Base-by-base conservation (phyloP, 371 early-diverging fungal species). In the Smittium mucronatum region DNA sequence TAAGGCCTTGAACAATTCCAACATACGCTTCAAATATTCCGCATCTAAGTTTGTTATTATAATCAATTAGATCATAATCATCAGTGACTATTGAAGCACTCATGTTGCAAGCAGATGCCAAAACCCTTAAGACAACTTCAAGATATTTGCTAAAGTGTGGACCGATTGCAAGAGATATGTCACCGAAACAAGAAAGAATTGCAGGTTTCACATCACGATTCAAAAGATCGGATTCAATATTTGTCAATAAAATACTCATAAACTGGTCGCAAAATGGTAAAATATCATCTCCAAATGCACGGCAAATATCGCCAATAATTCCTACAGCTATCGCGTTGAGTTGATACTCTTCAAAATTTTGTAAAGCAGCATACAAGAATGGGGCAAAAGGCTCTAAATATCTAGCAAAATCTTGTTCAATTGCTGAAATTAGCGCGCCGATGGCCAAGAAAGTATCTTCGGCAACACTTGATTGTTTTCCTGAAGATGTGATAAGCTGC, bases 101-200 rank as follows among this genome's bases (percentile, higher is more conserved):
- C 80, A 89, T 85, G 58, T 75, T 76, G 75, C 87, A 84, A 2
- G 93, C 94, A 70, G 93, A 92, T 59, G 85, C 82, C 57, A 97
- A 84, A n/a, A 93, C 88, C 72, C 79, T 80, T 91, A 95, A 90
- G 57, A 89, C 84, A 8, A 89, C 83, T 34, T 87, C 87, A 33
- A 97, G 73, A 77, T 91, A 98, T 26, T 78, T 77, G 65, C 86
- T 89, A 77, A 98, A 99, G 64, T 85, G 77, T 25, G 85, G 90
- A 47, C 93, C 93, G 70, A 98, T 89, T 1, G 97, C 95, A 67
- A 96, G 78, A 1, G 98, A 95, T 74, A 99, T 89, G 81, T 99
- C 99, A 63, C 98, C 99, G 82, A 99, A 93, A 80, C 90, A 89
- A 0, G 95, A 89, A 17, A 99, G 85, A 69, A 95, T 94, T 26